These are phyloP conservation scores for Trichoderma semiorbis DNA, from an alignment of 2,329 filamentous ascomycete genomes.

Conservation along the genomic window DNA sequence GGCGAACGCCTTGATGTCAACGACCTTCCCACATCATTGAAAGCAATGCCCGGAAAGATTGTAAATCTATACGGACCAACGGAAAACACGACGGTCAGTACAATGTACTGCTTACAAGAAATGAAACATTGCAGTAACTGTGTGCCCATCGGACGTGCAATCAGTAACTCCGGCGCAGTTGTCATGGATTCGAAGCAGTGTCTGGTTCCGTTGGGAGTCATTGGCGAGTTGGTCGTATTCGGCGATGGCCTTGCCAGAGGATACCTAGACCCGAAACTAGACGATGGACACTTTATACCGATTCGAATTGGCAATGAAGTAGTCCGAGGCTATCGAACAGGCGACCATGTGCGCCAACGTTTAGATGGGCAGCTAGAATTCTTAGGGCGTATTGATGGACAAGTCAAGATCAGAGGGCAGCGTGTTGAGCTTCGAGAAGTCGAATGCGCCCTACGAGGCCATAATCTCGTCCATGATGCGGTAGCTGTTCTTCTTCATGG, in stretches of 20 bases:
- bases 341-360: not conserved
- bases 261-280: not conserved
- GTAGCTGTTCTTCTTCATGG: not conserved
- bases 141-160: not conserved
- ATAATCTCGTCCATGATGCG: not conserved
- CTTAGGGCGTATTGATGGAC: not conserved
- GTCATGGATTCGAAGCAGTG: not conserved
- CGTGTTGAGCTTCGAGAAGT: conserved; percentile 31
- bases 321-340: not conserved
- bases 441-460: conserved; percentile 21
- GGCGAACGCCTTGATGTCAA: not conserved
- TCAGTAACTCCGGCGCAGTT: not conserved
- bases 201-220: not conserved
- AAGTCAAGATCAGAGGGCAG: conserved; percentile 32
- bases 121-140: not conserved
- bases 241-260: not conserved
- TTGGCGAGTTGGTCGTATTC: not conserved
- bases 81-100: not conserved
- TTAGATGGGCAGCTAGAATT: not conserved
- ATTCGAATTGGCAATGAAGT: not conserved
- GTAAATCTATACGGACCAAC: not conserved
- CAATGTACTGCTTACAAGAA: not conserved
- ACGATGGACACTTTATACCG: not conserved
- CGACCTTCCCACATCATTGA: not conserved
- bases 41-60: not conserved